Evolutionary conservation across 192 early-diverging fungal genomes (phyloP), one percentile per base, ranked within the genome.

Genomic region (Piromyces finnis): DNA sequence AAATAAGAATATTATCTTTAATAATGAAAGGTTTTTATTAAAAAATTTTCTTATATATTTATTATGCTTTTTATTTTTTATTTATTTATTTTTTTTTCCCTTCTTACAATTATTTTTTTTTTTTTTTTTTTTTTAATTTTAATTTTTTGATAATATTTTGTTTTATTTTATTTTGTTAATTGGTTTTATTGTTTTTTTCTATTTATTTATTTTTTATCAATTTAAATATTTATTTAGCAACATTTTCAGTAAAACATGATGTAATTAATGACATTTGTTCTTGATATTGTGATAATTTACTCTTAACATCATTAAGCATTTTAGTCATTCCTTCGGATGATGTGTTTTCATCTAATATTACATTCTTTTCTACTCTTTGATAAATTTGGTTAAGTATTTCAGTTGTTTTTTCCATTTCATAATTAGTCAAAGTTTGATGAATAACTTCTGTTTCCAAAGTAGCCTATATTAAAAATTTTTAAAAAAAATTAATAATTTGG

Each of bases 361-460:
- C 51, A 68, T 68, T 68, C 26, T 89, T 83, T 41, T 95, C 91
- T 28, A 97, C 89, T 7, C 90, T 88, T 59, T 88, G 86, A 84
- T 95, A 93, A 37, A 97, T 92, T 77, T 91, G 88, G 37, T 89
- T 88, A 81, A 97, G 86, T 35, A 92, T 87, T 81, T 92, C 87
- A 51, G 86, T 87, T 12, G 94, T 90, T 22, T 85, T 81, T 18
- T 89, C 84, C 9, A 90, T 91, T 81, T 94, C 87, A 85, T 94
- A 98, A 81, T 90, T 87, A 28, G 91, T 84, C 36, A 98, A 82
- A 3, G 93, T 94, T 83, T 92, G 93, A 81, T 95, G 91, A 82
- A 98, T 91, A 80, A 97, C 93, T 84, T 95, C 91, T 79, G 92
- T 94, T 85, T 99, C 97, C 12, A 97, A 85, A 12, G 93, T 94